Percentiles rank a stretch among this genome's conserved stretches.
Evolutionary conservation across 208 protist genomes (phyloP).

Genomic region (Trypanosoma avium): DNA sequence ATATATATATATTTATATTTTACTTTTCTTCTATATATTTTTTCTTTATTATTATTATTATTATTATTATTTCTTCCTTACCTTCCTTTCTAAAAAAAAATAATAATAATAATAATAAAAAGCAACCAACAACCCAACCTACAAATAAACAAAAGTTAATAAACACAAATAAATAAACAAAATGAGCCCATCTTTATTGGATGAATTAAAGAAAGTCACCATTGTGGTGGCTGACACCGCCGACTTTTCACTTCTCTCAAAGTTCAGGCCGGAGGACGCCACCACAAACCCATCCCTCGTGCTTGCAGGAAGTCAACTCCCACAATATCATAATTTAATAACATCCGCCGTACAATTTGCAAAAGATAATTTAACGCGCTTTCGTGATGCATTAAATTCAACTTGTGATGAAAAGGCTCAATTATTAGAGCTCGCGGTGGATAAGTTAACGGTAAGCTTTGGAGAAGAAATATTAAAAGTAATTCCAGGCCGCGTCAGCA

Average conservation of each 20-base stretch:
- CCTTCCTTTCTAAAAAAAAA: background rate
- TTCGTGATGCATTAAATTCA: conserved; percentile 39
- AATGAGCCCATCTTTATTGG: conserved; percentile 41
- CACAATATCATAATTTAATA: conserved; percentile 87
- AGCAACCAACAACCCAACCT: background rate
- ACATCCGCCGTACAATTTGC: conserved; percentile 91
- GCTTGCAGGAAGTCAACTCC: conserved; percentile 84
- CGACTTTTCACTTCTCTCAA: conserved; percentile 93
- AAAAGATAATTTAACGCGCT: conserved; percentile 60
- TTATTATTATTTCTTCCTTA: background rate
- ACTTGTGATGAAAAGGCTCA: conserved; percentile 36
- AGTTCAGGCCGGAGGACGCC: conserved; percentile 95
- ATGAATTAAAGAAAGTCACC: conserved; percentile 65
- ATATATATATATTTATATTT: background rate
- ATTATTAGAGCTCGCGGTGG: conserved; percentile 67
- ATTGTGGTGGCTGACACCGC: conserved; percentile 96
- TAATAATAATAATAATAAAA: background rate
- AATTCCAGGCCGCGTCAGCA: conserved; percentile 96
- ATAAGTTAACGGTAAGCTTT: conserved; percentile 96
- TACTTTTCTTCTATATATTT: background rate
- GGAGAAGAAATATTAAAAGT: conserved; percentile 97
- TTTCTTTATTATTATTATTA: conserved; percentile 14
- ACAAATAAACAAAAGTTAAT: conserved; percentile 4
- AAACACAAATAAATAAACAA: conserved; percentile 6
- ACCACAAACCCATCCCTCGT: conserved; percentile 98